Percentiles rank a stretch among this genome's conserved stretches.
phyloP scores from a whole-genome alignment of 805 yeast species.

The Limtongia smithiae region DNA sequence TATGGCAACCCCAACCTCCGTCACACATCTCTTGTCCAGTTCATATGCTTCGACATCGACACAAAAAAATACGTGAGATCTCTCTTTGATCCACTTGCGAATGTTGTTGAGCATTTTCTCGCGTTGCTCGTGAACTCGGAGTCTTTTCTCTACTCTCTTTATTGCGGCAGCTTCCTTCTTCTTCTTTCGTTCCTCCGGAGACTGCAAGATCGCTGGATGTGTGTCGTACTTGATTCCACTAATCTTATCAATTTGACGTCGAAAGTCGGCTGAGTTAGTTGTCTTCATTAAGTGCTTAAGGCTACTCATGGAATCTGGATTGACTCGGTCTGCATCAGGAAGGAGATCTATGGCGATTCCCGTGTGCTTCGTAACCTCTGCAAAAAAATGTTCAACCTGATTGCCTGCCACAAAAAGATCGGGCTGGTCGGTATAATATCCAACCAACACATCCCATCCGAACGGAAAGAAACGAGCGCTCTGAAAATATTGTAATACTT shows the following conservation, averaged over 20 bases:
- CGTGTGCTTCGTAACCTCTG: neutral
- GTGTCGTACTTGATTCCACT: neutral
- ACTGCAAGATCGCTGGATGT: neutral
- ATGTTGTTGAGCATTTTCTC: slow-evolving; percentile 1
- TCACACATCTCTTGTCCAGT: neutral
- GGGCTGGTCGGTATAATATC: neutral
- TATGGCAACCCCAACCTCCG: slow-evolving; percentile 17
- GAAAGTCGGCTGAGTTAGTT: neutral
- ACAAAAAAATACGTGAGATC: slow-evolving; percentile 8
- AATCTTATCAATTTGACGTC: neutral
- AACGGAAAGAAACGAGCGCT: slow-evolving; percentile 1
- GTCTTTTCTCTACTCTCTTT: slow-evolving; percentile 3
- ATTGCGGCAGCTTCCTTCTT: neutral
- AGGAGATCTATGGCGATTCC: neutral
- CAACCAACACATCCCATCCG: slow-evolving; percentile 10
- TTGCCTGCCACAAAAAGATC: slow-evolving; percentile 1
- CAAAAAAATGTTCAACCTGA: slow-evolving; percentile 2
- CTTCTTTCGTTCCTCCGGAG: neutral
- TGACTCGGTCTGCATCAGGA: neutral
- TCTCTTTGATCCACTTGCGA: slow-evolving; percentile 1
- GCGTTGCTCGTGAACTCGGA: neutral
- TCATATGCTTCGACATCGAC: slow-evolving; percentile 21
- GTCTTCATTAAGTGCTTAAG: neutral
- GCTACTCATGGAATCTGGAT: neutral
- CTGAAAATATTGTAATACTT: neutral